phyloP scores from a whole-genome alignment of 176 grass and related monocot genomes.

The Bothriochloa decipiens region DNA sequence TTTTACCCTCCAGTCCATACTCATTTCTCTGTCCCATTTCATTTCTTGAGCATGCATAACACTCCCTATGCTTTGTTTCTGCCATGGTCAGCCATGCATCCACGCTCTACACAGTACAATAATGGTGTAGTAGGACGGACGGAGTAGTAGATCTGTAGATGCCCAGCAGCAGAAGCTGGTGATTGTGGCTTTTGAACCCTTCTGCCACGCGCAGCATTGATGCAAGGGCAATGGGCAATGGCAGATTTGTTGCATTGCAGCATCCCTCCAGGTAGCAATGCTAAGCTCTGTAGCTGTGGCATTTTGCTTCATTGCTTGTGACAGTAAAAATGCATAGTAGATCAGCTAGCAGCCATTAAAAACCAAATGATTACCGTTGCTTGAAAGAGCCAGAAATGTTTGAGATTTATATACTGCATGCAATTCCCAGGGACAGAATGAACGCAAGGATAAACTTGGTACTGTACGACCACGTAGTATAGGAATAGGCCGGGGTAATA shows the following conservation, averaged over 20 bases:
- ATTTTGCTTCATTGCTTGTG: slow-evolving; percentile 17
- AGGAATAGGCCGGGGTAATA: too few relatives aligned
- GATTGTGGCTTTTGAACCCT: slow-evolving; percentile 50
- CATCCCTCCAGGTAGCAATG: slow-evolving; percentile 12
- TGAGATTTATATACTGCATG: neutral
- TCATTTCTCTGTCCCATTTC: slow-evolving; percentile 27
- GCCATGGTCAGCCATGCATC: neutral
- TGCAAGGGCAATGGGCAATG: slow-evolving; percentile 37
- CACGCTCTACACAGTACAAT: neutral
- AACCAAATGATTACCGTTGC: slow-evolving; percentile 45
- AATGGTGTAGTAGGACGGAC: neutral
- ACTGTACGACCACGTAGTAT: too few relatives aligned
- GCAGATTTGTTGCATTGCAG: slow-evolving; percentile 12
- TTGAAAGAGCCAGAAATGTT: slow-evolving; percentile 32
- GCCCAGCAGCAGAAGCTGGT: slow-evolving; percentile 22
- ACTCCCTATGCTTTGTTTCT: slow-evolving; percentile 31
- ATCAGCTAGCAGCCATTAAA: slow-evolving; percentile 28
- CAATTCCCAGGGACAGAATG: too few relatives aligned
- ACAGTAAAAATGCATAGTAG: neutral
- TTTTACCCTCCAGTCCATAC: neutral
- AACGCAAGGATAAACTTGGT: too few relatives aligned
- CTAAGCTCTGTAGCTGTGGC: slow-evolving; percentile 15
- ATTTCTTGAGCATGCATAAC: slow-evolving; percentile 26
- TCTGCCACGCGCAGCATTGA: slow-evolving; percentile 34
- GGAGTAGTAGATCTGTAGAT: neutral